Percentiles rank a stretch among this genome's conserved stretches.
These are phyloP conservation scores for Xylaria sp. DNA, from an alignment of 2,329 filamentous ascomycete species.

Conservation along the genomic window DNA sequence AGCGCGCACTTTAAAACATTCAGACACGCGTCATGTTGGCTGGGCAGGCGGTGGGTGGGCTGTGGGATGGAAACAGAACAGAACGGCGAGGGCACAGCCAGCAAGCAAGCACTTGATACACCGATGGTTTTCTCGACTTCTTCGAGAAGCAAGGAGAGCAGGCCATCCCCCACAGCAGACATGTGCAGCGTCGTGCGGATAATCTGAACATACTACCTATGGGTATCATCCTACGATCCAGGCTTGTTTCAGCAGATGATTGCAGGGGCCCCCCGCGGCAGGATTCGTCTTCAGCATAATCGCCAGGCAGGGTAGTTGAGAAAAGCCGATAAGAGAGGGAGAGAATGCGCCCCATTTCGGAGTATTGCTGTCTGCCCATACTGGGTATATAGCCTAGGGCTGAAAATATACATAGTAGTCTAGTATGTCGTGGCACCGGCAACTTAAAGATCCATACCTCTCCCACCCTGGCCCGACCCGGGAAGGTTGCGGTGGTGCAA, in stretches of 20 bases:
- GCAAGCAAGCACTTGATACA: too few species aligned
- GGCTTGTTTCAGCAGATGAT: conserved; percentile 32
- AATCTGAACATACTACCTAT: conserved; percentile 20
- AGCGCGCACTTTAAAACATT: background rate
- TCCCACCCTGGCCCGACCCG: background rate
- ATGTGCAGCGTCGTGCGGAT: background rate
- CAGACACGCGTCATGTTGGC: background rate
- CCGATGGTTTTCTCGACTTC: conserved; percentile 22
- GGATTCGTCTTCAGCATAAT: conserved; percentile 12
- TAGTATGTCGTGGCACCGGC: conserved; percentile 23
- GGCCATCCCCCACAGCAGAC: conserved; percentile 21
- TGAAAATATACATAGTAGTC: conserved; percentile 33
- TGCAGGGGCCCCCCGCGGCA: conserved; percentile 27
- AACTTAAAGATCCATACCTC: conserved; percentile 18
- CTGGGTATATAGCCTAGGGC: conserved; percentile 12
- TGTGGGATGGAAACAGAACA: conserved; percentile 4
- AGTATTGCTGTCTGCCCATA: conserved; percentile 11
- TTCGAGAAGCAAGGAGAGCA: conserved; percentile 27
- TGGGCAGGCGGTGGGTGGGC: background rate
- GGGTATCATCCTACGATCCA: conserved; percentile 18
- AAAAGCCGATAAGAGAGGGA: conserved; percentile 7
- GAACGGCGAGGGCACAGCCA: conserved; percentile 14
- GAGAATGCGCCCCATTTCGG: conserved; percentile 18
- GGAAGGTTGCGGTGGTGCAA: conserved; percentile 18
- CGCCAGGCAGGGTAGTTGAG: background rate